phyloP scores from a whole-genome alignment of 2,329 filamentous ascomycete genomes.

The Pochonia chlamydosporia region DNA sequence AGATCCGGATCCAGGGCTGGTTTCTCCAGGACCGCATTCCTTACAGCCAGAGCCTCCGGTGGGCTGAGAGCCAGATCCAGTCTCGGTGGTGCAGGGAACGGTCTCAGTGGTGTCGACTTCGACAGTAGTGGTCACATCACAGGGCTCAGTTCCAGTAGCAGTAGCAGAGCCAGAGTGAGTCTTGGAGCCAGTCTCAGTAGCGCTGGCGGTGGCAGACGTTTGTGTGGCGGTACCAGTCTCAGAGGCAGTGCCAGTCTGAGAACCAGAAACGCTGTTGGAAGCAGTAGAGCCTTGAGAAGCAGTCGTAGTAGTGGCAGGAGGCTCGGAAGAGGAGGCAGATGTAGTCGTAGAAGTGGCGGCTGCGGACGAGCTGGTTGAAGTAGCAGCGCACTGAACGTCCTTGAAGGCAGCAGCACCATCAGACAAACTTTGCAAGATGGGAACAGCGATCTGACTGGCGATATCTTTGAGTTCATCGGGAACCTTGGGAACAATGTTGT shows the following conservation, averaged over 20 bases:
- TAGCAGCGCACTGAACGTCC: slow-evolving; percentile 1
- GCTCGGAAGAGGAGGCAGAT: background rate
- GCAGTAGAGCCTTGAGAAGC: background rate
- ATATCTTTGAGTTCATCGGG: background rate
- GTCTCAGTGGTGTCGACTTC: background rate
- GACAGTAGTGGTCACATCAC: background rate
- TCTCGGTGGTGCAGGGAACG: background rate
- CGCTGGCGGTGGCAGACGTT: background rate
- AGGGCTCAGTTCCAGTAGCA: background rate
- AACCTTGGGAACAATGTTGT: slow-evolving; percentile 1
- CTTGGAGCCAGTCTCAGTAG: background rate
- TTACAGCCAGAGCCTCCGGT: background rate
- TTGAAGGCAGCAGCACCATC: slow-evolving; percentile 3
- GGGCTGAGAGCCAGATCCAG: slow-evolving; percentile 1
- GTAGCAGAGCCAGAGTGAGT: background rate
- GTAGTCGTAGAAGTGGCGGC: background rate
- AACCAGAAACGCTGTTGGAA: background rate
- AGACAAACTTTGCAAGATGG: background rate
- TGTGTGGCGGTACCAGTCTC: background rate
- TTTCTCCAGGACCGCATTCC: background rate
- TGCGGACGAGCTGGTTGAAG: background rate
- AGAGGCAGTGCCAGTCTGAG: background rate
- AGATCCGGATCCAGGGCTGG: background rate
- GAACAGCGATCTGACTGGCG: background rate
- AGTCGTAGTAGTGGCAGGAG: background rate